Conservation (phyloP, 2,329 filamentous ascomycete genomes). For the Ophiobolus disseminans region DNA sequence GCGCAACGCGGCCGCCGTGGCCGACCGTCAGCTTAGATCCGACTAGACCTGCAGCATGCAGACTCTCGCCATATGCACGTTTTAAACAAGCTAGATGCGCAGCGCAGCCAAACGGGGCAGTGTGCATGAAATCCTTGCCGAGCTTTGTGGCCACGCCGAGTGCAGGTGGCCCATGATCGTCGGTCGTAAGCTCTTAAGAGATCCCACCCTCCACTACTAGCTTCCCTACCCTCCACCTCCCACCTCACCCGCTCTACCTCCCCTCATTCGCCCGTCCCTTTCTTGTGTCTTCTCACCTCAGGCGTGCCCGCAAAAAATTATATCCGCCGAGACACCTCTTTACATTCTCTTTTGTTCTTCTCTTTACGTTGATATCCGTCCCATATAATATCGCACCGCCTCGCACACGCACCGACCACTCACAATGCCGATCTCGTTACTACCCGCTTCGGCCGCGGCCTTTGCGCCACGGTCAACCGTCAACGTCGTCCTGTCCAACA, state of each 20-base stretch:
- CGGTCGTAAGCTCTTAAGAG: conserved; percentile 48
- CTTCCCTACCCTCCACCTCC: conserved; percentile 51
- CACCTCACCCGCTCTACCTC: conserved; percentile 52
- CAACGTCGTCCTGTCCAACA: conserved; percentile 90
- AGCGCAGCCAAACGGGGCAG: conserved; percentile 48
- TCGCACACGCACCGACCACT: conserved; percentile 36
- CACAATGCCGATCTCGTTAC: conserved; percentile 85
- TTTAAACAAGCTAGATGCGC: conserved; percentile 47
- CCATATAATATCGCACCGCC: conserved; percentile 45
- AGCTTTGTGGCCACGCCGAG: conserved; percentile 45
- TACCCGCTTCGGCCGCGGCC: conserved; percentile 93
- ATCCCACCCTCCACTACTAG: conserved; percentile 48
- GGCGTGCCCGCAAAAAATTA: conserved; percentile 46
- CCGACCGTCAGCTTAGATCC: conserved; percentile 48
- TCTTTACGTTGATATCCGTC: conserved; percentile 45
- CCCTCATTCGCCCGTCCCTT: conserved; percentile 50
- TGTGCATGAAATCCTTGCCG: conserved; percentile 48
- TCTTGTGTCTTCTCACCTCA: conserved; percentile 47
- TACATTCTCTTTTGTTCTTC: conserved; percentile 44
- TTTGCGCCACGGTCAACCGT: conserved; percentile 94
- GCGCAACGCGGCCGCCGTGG: conserved; percentile 37
- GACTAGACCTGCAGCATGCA: conserved; percentile 46
- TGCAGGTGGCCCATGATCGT: conserved; percentile 41
- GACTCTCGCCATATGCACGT: conserved; percentile 47
- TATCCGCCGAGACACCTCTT: conserved; percentile 46